Conservation (phyloP, 352 stramenopile genomes). For the Saprolegnia diclina region DNA sequence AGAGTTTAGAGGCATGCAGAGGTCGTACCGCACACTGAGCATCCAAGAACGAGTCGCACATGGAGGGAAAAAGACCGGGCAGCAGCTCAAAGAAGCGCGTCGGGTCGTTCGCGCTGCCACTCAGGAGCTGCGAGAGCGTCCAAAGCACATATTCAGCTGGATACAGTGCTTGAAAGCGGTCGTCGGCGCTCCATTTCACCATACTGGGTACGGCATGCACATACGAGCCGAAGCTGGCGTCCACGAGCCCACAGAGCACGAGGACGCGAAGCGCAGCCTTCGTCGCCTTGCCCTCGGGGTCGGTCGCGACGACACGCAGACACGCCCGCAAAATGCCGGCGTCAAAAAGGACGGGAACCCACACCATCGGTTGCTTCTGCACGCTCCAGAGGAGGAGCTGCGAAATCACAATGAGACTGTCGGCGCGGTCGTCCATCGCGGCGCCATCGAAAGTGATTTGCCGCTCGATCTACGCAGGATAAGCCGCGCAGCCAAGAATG, state of each 20-base stretch:
- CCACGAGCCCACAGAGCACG: slow-evolving; percentile 11
- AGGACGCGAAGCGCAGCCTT: slow-evolving; percentile 6
- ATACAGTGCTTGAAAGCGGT: background rate
- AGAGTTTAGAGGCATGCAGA: background rate
- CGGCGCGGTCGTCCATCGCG: background rate
- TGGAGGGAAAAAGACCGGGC: background rate
- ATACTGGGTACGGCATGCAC: slow-evolving; percentile 12
- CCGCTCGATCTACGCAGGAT: background rate
- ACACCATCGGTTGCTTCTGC: background rate
- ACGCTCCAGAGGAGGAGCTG: slow-evolving; percentile 8
- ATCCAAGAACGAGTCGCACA: background rate
- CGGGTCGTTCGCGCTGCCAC: background rate
- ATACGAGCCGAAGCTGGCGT: background rate
- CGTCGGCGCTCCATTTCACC: background rate
- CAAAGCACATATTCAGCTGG: background rate
- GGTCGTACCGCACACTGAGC: background rate
- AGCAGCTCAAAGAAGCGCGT: background rate
- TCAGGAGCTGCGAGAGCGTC: background rate
- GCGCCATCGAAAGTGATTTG: background rate
- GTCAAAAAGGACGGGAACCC: slow-evolving; percentile 3
- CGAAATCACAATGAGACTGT: background rate
- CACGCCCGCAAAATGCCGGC: background rate
- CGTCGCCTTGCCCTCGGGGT: background rate
- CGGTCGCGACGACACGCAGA: background rate
- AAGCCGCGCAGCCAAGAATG: background rate